Evolutionary conservation across 2,329 filamentous ascomycete species (phyloP).

Genomic region (Aspergillus terreus): DNA sequence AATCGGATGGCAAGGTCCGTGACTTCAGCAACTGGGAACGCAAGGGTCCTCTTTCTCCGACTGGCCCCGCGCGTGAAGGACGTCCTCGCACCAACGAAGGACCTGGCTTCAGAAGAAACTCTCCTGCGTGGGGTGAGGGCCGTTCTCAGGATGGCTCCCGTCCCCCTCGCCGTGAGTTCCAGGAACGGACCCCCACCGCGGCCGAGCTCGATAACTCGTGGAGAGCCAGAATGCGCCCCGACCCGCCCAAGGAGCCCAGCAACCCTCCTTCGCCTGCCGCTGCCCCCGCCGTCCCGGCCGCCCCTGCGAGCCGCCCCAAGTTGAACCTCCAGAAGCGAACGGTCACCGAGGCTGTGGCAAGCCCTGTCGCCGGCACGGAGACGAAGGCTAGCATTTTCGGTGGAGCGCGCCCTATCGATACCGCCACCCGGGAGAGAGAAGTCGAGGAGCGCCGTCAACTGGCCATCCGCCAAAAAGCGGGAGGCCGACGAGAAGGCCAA

Average conservation of each 20-base stretch:
- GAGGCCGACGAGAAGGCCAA: slow-evolving; percentile 83
- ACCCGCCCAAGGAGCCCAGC: slow-evolving; percentile 69
- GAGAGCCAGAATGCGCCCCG: slow-evolving; percentile 88
- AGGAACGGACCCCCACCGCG: slow-evolving; percentile 72
- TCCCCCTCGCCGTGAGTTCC: slow-evolving; percentile 73
- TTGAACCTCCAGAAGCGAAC: slow-evolving; percentile 90
- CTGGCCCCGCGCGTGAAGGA: slow-evolving; percentile 54
- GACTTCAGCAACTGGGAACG: slow-evolving; percentile 93
- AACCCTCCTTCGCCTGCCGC: slow-evolving; percentile 69
- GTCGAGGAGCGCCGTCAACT: slow-evolving; percentile 83
- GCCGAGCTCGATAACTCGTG: slow-evolving; percentile 92
- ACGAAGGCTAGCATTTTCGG: slow-evolving; percentile 91
- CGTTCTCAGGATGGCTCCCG: slow-evolving; percentile 71
- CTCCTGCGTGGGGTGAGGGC: slow-evolving; percentile 71
- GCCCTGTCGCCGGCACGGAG: slow-evolving; percentile 50
- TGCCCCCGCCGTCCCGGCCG: slow-evolving; percentile 57
- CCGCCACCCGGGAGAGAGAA: slow-evolving; percentile 79
- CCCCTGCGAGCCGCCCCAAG: slow-evolving; percentile 66
- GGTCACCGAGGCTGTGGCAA: slow-evolving; percentile 67
- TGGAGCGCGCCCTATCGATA: slow-evolving; percentile 90
- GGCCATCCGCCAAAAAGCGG: slow-evolving; percentile 71
- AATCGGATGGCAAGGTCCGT: slow-evolving; percentile 69
- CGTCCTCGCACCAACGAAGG: slow-evolving; percentile 59
- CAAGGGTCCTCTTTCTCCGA: slow-evolving; percentile 81
- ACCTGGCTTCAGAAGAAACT: slow-evolving; percentile 59